Evolutionary conservation across 805 yeast species (phyloP).

Genomic region (Metahyphopichia silvanorum): DNA sequence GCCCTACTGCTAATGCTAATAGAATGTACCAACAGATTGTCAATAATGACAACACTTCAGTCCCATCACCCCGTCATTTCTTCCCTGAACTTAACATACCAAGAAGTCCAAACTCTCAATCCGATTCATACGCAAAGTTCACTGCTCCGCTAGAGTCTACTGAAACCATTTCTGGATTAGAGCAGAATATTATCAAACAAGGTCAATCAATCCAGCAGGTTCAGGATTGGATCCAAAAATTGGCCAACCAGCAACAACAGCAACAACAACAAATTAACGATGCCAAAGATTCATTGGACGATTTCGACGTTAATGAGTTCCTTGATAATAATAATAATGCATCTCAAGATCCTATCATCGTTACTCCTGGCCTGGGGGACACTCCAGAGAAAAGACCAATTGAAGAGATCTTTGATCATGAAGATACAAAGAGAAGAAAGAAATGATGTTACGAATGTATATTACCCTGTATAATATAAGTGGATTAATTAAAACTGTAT

Average conservation of each 20-base stretch:
- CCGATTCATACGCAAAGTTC: background rate
- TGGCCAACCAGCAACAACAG: conserved; percentile 22
- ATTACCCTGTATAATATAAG: too few relatives aligned
- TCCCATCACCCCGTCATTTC: conserved; percentile 29
- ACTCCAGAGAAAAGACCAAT: conserved; percentile 9
- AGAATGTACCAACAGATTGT: conserved; percentile 29
- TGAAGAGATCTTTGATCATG: conserved; percentile 13
- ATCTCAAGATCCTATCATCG: conserved; percentile 7
- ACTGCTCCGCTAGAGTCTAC: too few relatives aligned
- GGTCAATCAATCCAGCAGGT: conserved; percentile 54
- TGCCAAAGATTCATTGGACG: conserved; percentile 14
- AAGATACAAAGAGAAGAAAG: conserved; percentile 2
- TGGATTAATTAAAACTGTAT: background rate
- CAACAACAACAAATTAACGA: conserved; percentile 12
- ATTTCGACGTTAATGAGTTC: conserved; percentile 33
- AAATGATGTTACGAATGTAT: too few relatives aligned
- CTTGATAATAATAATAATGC: conserved; percentile 10
- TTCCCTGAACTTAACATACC: conserved; percentile 28
- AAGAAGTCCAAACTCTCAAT: conserved; percentile 4
- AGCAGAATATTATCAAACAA: conserved; percentile 45
- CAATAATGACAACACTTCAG: conserved; percentile 17
- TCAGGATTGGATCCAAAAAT: conserved; percentile 51
- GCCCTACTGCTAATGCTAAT: conserved; percentile 16
- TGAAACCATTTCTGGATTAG: conserved; percentile 38
- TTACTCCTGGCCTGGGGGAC: conserved; percentile 8